Base-by-base conservation (phyloP, 2,329 filamentous ascomycete species). In the Trichoderma harzianum region DNA sequence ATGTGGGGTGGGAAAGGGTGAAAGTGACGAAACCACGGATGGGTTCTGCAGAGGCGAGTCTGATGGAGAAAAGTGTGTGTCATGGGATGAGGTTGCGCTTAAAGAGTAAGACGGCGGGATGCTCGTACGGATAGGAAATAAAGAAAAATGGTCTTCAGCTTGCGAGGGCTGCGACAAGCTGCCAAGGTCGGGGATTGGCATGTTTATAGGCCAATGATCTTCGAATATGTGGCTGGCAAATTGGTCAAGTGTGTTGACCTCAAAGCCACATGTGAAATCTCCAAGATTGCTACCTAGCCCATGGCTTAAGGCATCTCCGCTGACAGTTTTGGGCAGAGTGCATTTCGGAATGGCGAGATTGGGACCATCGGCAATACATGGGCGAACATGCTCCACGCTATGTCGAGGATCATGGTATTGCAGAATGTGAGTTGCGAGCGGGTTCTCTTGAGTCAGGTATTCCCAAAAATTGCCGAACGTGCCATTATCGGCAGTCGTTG, bases 161-260 rank as follows among this genome's bases (percentile, higher is more conserved):
- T 57, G 67, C 18, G 34, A 61, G 7, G 63, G 10, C 30, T 53
- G 65, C 7, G 64, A 11, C 7, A 68, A 24, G 39, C 43, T 28
- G 24, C 67, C 51, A 2, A 39, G 39, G 0, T 69, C 57, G 12
- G 34, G 24, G 24, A 57, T 61, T 24, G 47, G 34, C 43, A 69
- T 69, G 10, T 68, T 30, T 43, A 72, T 47, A 7, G 53, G 43
- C 34, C 72, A 73, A 64, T 80, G 79, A 55, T 79, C 75, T 55
- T 78, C 73, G 21, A 79, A 75, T n/a, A 79, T 75, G 61, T 80
- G 79, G 36, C 77, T 74, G 10, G 77, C 76, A 72, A 78, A 79
- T 51, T 74, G 73, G 30, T 74, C 73, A 10, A 77, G 73, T 28
- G 78, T 76, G 16, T 79, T 75, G 30, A 78, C 73, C 24, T 75